A percentile compares a stretch with the other conserved stretches of the same genome.
phyloP scores from a whole-genome alignment of 257 asterid genomes.

The Solanum gandarillasii region DNA sequence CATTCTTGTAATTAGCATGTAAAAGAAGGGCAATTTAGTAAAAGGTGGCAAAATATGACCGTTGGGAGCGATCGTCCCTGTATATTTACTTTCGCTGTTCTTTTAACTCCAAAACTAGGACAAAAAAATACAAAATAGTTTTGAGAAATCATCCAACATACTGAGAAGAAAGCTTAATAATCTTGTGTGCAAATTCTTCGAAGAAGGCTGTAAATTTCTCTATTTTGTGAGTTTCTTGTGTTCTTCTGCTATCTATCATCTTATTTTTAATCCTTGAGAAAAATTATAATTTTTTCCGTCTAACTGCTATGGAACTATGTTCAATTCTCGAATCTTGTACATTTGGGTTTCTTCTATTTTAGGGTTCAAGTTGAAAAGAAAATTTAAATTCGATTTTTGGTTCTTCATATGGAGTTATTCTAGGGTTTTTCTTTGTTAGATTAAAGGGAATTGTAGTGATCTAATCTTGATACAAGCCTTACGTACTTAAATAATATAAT shows the following conservation, averaged over 20 bases:
- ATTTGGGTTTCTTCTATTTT: not conserved
- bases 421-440: not conserved
- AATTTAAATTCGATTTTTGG: not conserved
- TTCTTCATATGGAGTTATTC: not conserved
- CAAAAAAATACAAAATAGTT: not conserved
- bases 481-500: not conserved
- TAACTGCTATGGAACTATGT: not conserved
- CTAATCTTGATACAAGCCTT: not conserved
- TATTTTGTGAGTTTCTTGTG: not conserved
- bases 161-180: not conserved
- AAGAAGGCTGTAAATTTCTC: not conserved
- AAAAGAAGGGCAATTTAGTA: not conserved
- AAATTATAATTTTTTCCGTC: not conserved
- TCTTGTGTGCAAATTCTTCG: not conserved
- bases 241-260: not conserved
- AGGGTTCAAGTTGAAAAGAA: not conserved
- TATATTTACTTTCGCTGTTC: not conserved
- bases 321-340: not conserved
- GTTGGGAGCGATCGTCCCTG: not conserved
- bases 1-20: too few relatives aligned
- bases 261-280: not conserved
- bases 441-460: not conserved
- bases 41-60: conserved; percentile 3
- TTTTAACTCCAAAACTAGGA: not conserved
- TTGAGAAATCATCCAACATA: not conserved